phyloP scores from a whole-genome alignment of 306 rosid genomes.

The Fragaria nilgerrensis region DNA sequence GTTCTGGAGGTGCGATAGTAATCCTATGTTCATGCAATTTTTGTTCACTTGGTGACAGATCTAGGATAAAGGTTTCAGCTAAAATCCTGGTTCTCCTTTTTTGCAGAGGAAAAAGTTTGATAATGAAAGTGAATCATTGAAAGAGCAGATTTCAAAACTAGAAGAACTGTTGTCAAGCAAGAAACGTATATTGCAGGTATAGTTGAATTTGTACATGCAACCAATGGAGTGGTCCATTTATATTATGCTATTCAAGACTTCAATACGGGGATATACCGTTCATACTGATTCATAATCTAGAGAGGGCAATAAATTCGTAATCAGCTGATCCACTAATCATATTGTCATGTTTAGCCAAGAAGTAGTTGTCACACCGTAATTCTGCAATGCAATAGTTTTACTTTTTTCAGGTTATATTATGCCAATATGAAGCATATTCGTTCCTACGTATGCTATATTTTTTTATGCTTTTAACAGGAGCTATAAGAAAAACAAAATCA shows the following conservation, averaged over 20 bases:
- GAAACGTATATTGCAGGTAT: conserved; percentile 82
- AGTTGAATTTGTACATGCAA: background rate
- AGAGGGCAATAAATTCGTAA: too few species aligned
- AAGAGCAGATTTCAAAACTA: conserved; percentile 67
- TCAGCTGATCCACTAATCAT: too few species aligned
- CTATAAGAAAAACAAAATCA: background rate
- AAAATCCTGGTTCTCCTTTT: conserved; percentile 23
- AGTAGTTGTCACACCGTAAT: background rate
- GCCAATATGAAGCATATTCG: background rate
- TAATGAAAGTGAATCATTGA: conserved; percentile 72
- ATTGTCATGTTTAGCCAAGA: background rate
- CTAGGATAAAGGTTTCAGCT: background rate
- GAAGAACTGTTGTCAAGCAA: conserved; percentile 82
- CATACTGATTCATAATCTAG: background rate
- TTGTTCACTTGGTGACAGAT: conserved; percentile 3
- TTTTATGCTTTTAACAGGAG: background rate
- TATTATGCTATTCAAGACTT: background rate
- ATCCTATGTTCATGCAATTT: conserved; percentile 4
- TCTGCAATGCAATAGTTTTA: background rate
- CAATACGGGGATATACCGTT: background rate
- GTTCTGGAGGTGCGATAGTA: conserved; percentile 70
- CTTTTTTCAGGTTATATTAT: background rate
- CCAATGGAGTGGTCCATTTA: background rate
- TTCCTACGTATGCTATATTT: background rate
- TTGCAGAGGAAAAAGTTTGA: conserved; percentile 69